Evolutionary conservation across 1,139 yeast genomes (phyloP).

Genomic region (Scheffersomyces titani): DNA sequence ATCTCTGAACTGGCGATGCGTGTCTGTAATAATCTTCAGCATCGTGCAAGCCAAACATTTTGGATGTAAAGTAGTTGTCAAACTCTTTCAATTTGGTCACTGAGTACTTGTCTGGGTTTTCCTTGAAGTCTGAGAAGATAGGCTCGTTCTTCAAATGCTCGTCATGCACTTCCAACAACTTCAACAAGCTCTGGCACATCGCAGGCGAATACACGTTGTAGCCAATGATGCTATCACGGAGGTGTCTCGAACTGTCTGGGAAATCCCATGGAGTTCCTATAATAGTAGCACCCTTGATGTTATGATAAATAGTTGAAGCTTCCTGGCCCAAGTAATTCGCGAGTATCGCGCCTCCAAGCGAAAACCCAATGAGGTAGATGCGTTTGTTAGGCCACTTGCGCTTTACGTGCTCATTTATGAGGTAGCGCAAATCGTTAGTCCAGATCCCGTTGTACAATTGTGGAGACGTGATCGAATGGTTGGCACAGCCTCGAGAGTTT

Average conservation of each 20-base stretch:
- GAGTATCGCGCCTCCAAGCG: conserved; percentile 73
- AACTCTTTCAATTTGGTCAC: conserved; percentile 50
- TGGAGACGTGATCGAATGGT: conserved; percentile 58
- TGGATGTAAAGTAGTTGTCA: conserved; percentile 73
- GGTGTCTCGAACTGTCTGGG: conserved; percentile 46
- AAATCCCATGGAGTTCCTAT: conserved; percentile 87
- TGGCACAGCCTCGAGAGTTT: conserved; percentile 63
- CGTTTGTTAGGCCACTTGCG: conserved; percentile 51
- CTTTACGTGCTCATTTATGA: conserved; percentile 48
- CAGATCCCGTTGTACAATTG: conserved; percentile 60
- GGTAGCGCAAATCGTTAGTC: conserved; percentile 61
- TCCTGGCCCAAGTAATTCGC: conserved; percentile 81
- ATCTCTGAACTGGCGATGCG: conserved; percentile 63
- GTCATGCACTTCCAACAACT: conserved; percentile 44
- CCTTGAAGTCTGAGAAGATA: conserved; percentile 27
- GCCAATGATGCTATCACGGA: conserved; percentile 46
- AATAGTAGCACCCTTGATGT: conserved; percentile 50
- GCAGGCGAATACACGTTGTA: conserved; percentile 52
- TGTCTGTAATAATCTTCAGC: conserved; percentile 73
- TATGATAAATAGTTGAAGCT: conserved; percentile 37
- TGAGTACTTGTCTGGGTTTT: conserved; percentile 36
- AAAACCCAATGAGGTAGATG: conserved; percentile 54
- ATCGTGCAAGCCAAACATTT: conserved; percentile 67
- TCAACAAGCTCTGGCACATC: conserved; percentile 51
- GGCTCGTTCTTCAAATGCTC: conserved; percentile 30